Base-by-base conservation (phyloP, 2,329 filamentous ascomycete species). In the Cordyceps javanica region DNA sequence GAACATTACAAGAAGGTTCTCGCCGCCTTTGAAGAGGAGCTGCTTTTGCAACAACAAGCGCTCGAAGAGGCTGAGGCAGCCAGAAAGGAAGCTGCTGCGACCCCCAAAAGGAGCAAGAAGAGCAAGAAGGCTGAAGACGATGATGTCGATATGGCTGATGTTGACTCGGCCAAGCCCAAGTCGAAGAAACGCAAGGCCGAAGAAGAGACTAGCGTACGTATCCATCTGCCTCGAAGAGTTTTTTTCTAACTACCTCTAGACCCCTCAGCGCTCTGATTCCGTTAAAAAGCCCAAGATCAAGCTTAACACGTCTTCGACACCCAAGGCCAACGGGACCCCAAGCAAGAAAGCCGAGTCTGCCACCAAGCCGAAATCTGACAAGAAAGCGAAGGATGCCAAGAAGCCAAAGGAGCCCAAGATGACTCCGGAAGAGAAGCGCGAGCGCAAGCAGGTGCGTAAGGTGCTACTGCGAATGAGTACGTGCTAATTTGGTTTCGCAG, bases 1-100 rank as follows among this genome's bases (percentile, higher is more conserved):
- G 78, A 87, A 4, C 83, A 90, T 73, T 97, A 92, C 80, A 96
- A 97, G 77, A 80, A 84, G 13, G 78, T 97, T 61, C 80, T 97
- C 59, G 77, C 80, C 41, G 82, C 87, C 63, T 87, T 86, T 63
- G 79, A 85, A 62, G 87, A 90, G 66, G 84, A 87, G 48, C 74
- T 81, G 55, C 76, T 82, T 52, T 82, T 82, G 8, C 82, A 85
- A 61, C 74, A 76, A 55, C 73, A 75, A 61, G 79, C 79, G 28
- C 78, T 62, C 58, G 68, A 63, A 36, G 69, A 70, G 66, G 76
- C 78, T 21, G 25, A 36, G 77, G 51, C 51, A n/a, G 39, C 41
- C 19, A 54, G 10, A n/a, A 79, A 77, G 66, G 76, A 78, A 62
- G 70, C 68, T 51, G 79, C 75, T 9, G 78, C 78, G 28, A 55